phyloP scores from a whole-genome alignment of 2,329 filamentous ascomycete species.

The Sporothrix brunneoviolacea region DNA sequence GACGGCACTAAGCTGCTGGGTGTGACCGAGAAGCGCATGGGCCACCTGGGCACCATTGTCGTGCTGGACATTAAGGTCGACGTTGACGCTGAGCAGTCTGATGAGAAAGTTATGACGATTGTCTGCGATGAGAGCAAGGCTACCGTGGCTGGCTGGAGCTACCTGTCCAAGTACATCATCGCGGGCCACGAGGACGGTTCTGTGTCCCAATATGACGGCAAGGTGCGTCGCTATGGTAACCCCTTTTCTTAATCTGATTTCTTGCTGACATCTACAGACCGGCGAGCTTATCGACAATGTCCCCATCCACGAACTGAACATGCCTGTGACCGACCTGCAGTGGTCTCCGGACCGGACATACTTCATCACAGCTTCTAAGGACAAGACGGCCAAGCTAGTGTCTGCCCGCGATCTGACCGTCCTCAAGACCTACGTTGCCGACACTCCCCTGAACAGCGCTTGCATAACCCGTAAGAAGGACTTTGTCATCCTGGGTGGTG shows the following conservation, averaged over 20 bases:
- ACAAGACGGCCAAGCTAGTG: constrained; percentile 94
- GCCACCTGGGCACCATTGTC: constrained; percentile 87
- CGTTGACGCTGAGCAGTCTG: constrained; percentile 72
- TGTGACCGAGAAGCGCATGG: constrained; percentile 98
- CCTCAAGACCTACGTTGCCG: constrained; percentile 84
- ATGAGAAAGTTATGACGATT: constrained; percentile 78
- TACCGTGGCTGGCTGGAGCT: constrained; percentile 95
- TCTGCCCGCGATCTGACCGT: constrained; percentile 80
- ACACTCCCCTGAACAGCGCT: constrained; percentile 95
- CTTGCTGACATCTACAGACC: no score
- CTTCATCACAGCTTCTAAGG: constrained; percentile 97
- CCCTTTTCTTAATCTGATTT: no score
- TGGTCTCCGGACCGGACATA: constrained; percentile 92
- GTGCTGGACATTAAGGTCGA: constrained; percentile 86
- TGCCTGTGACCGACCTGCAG: constrained; percentile 84
- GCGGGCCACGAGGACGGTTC: constrained; percentile 95
- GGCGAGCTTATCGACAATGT: constrained; percentile 95
- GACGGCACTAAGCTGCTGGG: constrained; percentile 86
- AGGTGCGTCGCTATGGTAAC: no score
- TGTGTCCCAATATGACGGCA: constrained; percentile 84
- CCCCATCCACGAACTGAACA: constrained; percentile 80
- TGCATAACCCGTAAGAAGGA: constrained; percentile 93
- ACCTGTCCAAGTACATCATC: constrained; percentile 91
- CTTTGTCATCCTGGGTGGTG: constrained; percentile 95
- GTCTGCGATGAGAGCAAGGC: constrained; percentile 95